phyloP scores from a whole-genome alignment of 768 basidiomycete genomes.

The Scleroderma bovista region DNA sequence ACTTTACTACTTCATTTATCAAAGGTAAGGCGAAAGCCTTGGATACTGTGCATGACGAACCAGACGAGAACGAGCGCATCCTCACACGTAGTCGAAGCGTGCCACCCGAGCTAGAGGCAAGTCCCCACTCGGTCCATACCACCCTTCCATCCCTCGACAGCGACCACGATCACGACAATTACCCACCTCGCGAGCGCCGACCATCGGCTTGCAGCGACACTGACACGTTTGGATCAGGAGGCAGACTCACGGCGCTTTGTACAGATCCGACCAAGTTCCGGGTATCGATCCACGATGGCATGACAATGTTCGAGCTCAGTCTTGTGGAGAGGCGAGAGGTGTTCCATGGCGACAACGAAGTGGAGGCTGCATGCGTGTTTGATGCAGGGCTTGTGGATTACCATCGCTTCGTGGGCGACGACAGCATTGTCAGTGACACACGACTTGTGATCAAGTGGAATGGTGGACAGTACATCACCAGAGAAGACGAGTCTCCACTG shows the following conservation, averaged over 20 bases:
- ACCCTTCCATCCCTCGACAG: constrained; percentile 17
- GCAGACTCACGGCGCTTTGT: constrained; percentile 51
- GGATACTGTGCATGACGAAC: constrained; percentile 7
- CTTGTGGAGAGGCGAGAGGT: constrained; percentile 37
- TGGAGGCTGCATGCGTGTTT: constrained; percentile 54
- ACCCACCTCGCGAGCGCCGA: background rate
- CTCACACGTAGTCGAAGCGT: constrained; percentile 51
- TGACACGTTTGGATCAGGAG: constrained; percentile 42
- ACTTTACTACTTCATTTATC: constrained; percentile 30
- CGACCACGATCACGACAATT: background rate
- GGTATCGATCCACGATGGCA: constrained; percentile 54
- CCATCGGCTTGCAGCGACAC: constrained; percentile 3
- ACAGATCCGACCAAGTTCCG: constrained; percentile 60
- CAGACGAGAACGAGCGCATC: constrained; percentile 16
- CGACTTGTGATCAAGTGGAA: constrained; percentile 73
- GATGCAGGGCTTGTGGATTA: constrained; percentile 60
- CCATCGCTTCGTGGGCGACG: constrained; percentile 59
- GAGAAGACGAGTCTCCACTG: constrained; percentile 65
- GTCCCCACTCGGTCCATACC: constrained; percentile 27
- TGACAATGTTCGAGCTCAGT: constrained; percentile 71
- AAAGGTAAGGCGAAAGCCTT: constrained; percentile 10
- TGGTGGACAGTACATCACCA: constrained; percentile 71
- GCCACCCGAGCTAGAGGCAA: constrained; percentile 47
- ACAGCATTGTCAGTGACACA: constrained; percentile 52
- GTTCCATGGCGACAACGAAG: constrained; percentile 38